Evolutionary conservation across 2,329 filamentous ascomycete genomes (phyloP).

Genomic region (Calonectria pteridis): DNA sequence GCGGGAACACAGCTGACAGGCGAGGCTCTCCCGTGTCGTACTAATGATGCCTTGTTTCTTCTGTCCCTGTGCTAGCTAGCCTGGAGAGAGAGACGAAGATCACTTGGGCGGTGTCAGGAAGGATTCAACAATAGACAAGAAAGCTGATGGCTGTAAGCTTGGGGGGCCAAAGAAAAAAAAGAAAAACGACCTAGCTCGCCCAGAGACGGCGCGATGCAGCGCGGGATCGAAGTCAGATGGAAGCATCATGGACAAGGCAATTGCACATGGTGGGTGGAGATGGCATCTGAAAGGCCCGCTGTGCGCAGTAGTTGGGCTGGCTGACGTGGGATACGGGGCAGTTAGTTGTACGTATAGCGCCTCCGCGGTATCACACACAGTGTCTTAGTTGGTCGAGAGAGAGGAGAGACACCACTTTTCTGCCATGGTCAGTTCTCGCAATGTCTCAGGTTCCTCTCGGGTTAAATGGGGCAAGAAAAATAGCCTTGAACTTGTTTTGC

Average conservation of each 20-base stretch:
- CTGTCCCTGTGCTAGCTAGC: background rate
- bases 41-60: background rate
- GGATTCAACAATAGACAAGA: background rate
- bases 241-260: slow-evolving; percentile 19
- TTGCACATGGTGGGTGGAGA: slow-evolving; percentile 17
- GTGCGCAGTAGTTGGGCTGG: background rate
- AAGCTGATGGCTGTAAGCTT: background rate
- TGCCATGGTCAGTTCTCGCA: background rate
- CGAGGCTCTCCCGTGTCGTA: background rate
- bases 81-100: background rate
- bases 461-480: background rate
- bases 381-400: background rate
- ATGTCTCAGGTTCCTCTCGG: background rate
- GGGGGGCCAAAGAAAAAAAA: too few relatives aligned
- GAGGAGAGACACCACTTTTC: background rate
- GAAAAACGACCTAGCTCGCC: background rate
- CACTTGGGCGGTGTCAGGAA: background rate
- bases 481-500: background rate
- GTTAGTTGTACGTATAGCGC: background rate
- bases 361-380: background rate
- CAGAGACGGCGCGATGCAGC: background rate
- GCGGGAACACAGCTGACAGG: background rate
- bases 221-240: slow-evolving; percentile 22
- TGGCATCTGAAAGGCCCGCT: slow-evolving; percentile 3
- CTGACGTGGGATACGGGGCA: slow-evolving; percentile 16